phyloP scores from a whole-genome alignment of 257 asterid genomes.

The Haberlea rhodopensis region DNA sequence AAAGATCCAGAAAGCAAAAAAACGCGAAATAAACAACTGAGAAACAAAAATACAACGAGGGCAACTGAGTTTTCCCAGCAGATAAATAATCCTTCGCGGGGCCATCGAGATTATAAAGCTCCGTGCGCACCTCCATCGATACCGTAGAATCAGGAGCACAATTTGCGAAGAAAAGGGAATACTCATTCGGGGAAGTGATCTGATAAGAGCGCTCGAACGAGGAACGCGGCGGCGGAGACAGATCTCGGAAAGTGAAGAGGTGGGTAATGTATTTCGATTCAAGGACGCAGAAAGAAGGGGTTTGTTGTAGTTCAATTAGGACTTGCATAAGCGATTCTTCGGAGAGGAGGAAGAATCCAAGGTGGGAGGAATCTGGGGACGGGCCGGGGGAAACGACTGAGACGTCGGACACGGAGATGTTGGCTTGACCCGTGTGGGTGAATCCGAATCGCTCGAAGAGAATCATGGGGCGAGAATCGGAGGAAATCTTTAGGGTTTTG shows the following conservation, averaged over 20 bases:
- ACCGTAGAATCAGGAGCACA: constrained; percentile 88
- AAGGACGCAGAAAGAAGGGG: constrained; percentile 73
- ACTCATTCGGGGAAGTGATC: constrained; percentile 73
- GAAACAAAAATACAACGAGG: constrained; percentile 63
- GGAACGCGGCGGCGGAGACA: constrained; percentile 85
- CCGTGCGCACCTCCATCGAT: constrained; percentile 80
- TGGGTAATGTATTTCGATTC: constrained; percentile 56
- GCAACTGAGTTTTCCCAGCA: constrained; percentile 84
- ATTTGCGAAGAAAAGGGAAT: constrained; percentile 84
- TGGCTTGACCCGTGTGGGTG: constrained; percentile 81
- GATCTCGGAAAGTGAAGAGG: constrained; percentile 76
- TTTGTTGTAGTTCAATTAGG: constrained; percentile 70
- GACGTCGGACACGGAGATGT: constrained; percentile 66
- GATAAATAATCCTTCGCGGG: constrained; percentile 66
- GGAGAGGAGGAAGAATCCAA: constrained; percentile 81
- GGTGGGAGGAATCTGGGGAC: constrained; percentile 54
- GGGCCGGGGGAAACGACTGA: constrained; percentile 55
- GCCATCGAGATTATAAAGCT: constrained; percentile 74
- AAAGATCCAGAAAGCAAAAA: constrained; percentile 60
- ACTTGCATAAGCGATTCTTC: constrained; percentile 83
- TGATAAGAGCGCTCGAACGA: constrained; percentile 60
- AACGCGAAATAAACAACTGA: constrained; percentile 59
- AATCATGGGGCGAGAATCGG: constrained; percentile 81
- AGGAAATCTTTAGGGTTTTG: constrained; percentile 59
- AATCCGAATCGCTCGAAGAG: constrained; percentile 91